Evolutionary conservation across 164 flowering plant genomes (phyloP), one percentile per base, ranked within the genome.

Genomic region (Umbellularia californica): DNA sequence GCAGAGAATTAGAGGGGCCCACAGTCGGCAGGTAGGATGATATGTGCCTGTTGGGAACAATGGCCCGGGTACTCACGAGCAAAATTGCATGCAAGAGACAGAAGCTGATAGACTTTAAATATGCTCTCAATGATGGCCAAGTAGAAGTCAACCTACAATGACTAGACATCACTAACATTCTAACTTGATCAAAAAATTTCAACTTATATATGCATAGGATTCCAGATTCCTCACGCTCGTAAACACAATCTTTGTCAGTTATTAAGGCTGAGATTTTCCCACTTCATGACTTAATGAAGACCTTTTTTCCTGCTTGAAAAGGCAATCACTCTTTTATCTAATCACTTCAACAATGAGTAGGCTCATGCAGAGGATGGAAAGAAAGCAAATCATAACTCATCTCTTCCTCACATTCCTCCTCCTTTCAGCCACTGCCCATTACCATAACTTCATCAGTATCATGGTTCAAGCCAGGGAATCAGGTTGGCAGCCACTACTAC

Each of bases 401-500:
- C 17, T 55, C n/a, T 5, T 55, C 17, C 60, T 55, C n/a, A 55
- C 60, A 55, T 55, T 55, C 60, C 60, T 55, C 17, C 60, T 55
- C 17, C 60, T 55, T 15, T 15, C 60, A 55, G 60, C 60, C 0
- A 15, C 60, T 27, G 25, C 66, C 20, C 71, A 69, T n/a, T n/a
- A 22, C 27, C 70, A 66, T 27, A 13, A 30, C 69, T 30, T 67
- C 69, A 27, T 50, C 22, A 58, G 24, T 20, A 30, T 60, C 66
- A 71, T 71, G 66, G 74, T 33, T 22, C 74, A 58, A 28, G 74
- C 63, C 50, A 71, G 79, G 68, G 76, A 79, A 80, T 69, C 87
- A 83, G 90, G 92, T 70, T 84, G 81, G 81, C 69, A n/a, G 64
- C 71, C 23, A 20, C 70, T 6, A 41, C 73, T 75, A 13, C 35